These are phyloP conservation scores for Simplicillium sp. DNA, from an alignment of 2,329 filamentous ascomycete genomes.

Conservation along the genomic window DNA sequence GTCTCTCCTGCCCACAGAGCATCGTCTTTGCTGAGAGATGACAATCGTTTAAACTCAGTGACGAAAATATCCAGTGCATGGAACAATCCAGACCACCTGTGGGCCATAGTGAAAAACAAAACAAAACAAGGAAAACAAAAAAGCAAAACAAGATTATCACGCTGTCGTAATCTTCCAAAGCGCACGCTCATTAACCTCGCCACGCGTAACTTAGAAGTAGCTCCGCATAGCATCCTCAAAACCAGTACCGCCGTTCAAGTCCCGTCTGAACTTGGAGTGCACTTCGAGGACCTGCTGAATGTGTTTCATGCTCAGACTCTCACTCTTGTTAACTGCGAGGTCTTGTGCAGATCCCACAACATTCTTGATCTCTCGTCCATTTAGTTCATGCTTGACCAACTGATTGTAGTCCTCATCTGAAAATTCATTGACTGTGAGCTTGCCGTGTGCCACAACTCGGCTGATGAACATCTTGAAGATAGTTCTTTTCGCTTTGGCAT, in stretches of 20 bases:
- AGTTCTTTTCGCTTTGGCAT: slow-evolving; percentile 59
- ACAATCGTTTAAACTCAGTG: no score
- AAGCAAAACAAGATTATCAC: no score
- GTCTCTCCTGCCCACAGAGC: no score
- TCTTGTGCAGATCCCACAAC: slow-evolving; percentile 75
- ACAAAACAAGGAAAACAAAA: no score
- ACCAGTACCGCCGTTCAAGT: slow-evolving; percentile 71
- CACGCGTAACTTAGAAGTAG: slow-evolving; percentile 43
- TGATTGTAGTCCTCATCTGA: slow-evolving; percentile 56
- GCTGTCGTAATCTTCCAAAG: no score
- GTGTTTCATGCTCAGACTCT: slow-evolving; percentile 66
- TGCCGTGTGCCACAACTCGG: slow-evolving; percentile 57
- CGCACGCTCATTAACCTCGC: no score
- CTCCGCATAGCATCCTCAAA: slow-evolving; percentile 79
- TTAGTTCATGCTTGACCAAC: slow-evolving; percentile 56
- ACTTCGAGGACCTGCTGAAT: slow-evolving; percentile 78
- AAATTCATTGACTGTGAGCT: slow-evolving; percentile 50
- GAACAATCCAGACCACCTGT: no score
- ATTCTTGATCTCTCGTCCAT: slow-evolving; percentile 73
- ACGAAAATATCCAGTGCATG: no score
- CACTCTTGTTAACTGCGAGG: slow-evolving; percentile 66
- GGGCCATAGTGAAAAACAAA: no score
- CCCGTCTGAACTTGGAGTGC: slow-evolving; percentile 71
- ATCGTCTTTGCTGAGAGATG: no score
- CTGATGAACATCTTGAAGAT: slow-evolving; percentile 83